phyloP scores from a whole-genome alignment of 768 basidiomycete species.

The Chalciporus pseudorubinellus region DNA sequence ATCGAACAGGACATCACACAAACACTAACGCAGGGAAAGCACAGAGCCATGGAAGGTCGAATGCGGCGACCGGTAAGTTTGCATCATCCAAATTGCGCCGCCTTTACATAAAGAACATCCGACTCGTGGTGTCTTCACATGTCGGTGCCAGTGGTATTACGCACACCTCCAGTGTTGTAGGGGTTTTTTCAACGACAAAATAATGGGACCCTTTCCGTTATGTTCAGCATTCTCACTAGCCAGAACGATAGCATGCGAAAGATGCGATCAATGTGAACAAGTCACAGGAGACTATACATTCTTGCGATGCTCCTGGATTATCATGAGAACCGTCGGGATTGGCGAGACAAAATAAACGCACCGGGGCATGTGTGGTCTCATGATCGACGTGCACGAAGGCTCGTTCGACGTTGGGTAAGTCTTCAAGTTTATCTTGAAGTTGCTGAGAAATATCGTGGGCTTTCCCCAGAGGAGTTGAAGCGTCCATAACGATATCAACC shows the following conservation, averaged over 20 bases:
- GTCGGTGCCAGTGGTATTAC: no score
- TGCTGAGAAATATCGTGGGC: constrained; percentile 85
- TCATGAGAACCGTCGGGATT: background rate
- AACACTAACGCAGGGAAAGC: background rate
- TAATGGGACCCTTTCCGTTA: no score
- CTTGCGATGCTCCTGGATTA: constrained; percentile 45
- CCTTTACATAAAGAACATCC: no score
- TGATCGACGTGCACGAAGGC: constrained; percentile 97
- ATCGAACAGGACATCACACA: background rate
- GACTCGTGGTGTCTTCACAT: no score
- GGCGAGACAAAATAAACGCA: constrained; percentile 26
- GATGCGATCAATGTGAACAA: background rate
- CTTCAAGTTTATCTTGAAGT: constrained; percentile 86
- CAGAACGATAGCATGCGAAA: background rate
- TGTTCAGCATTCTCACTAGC: constrained; percentile 1
- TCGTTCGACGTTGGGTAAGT: constrained; percentile 84
- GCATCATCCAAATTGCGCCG: no score
- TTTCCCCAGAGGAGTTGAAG: constrained; percentile 83
- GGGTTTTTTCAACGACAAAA: no score
- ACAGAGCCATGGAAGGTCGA: background rate
- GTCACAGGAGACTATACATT: constrained; percentile 8
- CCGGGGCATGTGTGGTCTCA: constrained; percentile 79
- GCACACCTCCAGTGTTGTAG: no score
- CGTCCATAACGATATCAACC: constrained; percentile 91
- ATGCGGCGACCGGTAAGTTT: no score